Base-by-base conservation (phyloP, 2,329 filamentous ascomycete species). In the Hyphodiscus sp. region DNA sequence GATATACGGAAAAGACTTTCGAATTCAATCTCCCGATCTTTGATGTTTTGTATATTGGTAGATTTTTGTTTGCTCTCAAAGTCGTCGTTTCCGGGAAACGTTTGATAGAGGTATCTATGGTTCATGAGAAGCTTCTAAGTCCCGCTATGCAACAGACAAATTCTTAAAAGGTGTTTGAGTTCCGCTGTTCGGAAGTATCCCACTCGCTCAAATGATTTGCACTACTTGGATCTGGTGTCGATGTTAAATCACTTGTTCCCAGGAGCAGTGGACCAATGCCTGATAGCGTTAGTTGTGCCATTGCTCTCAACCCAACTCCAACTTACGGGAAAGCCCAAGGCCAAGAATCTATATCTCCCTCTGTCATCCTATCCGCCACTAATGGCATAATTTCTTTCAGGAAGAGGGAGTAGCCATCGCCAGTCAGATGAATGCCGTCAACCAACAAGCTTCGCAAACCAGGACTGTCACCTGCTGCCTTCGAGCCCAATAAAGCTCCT, bases 351-450 rank as follows among this genome's bases (percentile, higher is more conserved):
- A 49, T 16, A 13, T 56, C 53, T 30, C 63, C 60, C 19, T 58
- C 48, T 13, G 48, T 48, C 65, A 65, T 67, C 7, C 52, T 53
- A 23, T 47, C 44, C 2, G 64, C 61, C 42, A 67, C 52, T 15
- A 54, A 33, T n/a, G 57, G 50, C 15, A 63, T n/a, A 2, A 68
- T 53, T 46, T 52, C 51, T 10, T 63, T 45, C 13, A 62, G 52
- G 41, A 68, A 64, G 9, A 67, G 53, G 42, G 61, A 61, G 46
- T 68, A 68, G 6, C 64, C 65, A 26, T 57, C 59, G 18, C 59
- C 61, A 42, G 62, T 66, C 11, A 67, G 58, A 58, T 68, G 66
- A 19, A 68, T 53, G 9, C 65, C 66, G 47, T 67, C 65, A 2
- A 57, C 53, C 16, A 67, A 51, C 7, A 67, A 49, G n/a, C 29